Evolutionary conservation across 345 rosid species (phyloP), one percentile per base, ranked within the genome.

Genomic region (Carallia brachiata): DNA sequence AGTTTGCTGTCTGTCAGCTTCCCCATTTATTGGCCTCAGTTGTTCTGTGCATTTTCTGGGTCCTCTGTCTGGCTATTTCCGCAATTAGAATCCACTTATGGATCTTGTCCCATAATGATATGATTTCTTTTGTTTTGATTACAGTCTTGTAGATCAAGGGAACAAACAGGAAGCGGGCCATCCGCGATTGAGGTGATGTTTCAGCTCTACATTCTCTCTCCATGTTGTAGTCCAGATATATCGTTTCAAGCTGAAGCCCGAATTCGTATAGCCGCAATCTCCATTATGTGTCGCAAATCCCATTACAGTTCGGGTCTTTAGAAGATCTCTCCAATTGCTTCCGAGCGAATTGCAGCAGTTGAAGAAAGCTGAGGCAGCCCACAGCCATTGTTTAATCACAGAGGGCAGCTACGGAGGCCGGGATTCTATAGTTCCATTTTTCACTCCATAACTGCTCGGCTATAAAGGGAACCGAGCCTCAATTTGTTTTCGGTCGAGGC

Each of bases 111-210:
- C 54, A 36, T 53, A 18, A 17, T 70, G 34, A 15, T 1, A 32
- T 32, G 34, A 32, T 32, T 65, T 71, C 48, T 37, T 27, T 66
- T 76, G 70, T 44, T 77, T 63, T 63, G 16, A 63, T 10, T 44
- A 59, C 52, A 47, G 7, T 44, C 40, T 64, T 76, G 47, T 77
- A 83, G 87, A 74, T 79, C 87, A 53, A 74, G 65, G 36, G 82
- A 77, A 65, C 69, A 63, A 50, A 55, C 66, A 55, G 81, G 75
- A 48, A 67, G 63, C 61, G 83, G 69, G 54, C 44, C 70, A 12
- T 78, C 79, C 44, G 75, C 61, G 55, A 78, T 84, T 36, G 85
- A 84, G 87, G 91, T 77, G 23, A 77, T 32, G 47, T 50, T 17
- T 27, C 28, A 66, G 19, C 34, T 32, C 34, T 1, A 32, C 34